Evolutionary conservation across 108 stramenopile species (phyloP).

Genomic region (Skeletonema menzelii): DNA sequence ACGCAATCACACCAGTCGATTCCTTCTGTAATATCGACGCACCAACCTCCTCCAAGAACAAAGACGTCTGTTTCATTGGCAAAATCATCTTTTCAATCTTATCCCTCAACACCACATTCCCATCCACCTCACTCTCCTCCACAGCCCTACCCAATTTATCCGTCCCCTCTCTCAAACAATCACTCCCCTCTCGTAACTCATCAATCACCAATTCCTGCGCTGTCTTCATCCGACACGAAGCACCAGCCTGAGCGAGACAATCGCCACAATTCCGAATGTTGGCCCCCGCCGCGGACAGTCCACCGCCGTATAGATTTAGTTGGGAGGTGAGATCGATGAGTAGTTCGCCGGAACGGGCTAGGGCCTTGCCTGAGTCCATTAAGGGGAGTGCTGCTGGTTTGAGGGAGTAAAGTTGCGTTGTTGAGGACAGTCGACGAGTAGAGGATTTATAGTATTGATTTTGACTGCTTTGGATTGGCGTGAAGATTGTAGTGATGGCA

Average conservation of each 20-base stretch:
- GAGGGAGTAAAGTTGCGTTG: conserved; percentile 37
- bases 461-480: too few relatives aligned
- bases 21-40: conserved; percentile 51
- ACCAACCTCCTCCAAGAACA: conserved; percentile 61
- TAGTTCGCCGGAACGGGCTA: conserved; percentile 78
- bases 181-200: conserved; percentile 77
- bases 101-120: conserved; percentile 28
- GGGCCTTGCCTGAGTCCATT: conserved; percentile 80
- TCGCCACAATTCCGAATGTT: conserved; percentile 74
- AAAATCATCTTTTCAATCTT: conserved; percentile 22
- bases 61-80: conserved; percentile 13
- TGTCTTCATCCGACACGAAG: conserved; percentile 79
- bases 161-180: conserved; percentile 59
- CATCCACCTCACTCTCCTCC: conserved; percentile 57
- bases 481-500: too few relatives aligned
- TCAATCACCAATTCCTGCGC: conserved; percentile 72
- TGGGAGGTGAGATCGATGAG: conserved; percentile 63
- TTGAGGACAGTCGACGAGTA: too few relatives aligned
- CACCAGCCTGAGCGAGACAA: conserved; percentile 81
- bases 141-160: conserved; percentile 50
- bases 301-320: conserved; percentile 71
- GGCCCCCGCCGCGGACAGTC: conserved; percentile 70
- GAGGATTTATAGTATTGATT: too few relatives aligned
- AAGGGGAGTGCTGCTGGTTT: conserved; percentile 74
- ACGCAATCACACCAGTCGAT: conserved; percentile 46